Base-by-base conservation (phyloP, 306 rosid genomes). In the Delonix regia region DNA sequence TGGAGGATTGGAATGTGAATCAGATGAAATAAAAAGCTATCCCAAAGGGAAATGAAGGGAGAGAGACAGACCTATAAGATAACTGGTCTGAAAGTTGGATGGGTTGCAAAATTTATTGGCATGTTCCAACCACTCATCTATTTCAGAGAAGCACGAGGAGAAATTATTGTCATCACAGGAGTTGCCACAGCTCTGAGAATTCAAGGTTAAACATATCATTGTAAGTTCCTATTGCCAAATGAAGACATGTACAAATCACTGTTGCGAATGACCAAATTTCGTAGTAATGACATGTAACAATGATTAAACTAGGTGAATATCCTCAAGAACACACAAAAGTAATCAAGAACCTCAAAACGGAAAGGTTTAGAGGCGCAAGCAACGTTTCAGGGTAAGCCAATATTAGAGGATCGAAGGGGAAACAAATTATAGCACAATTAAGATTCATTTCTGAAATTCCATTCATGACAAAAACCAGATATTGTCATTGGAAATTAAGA, bases 101-200 rank as follows among this genome's bases (percentile, higher is more conserved):
- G 75, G 7, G 49, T 45, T 78, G 55, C 87, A 75, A 73, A 60
- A 69, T 39, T 41, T 86, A 30, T 74, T 79, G 56, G 84, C 81
- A 41, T 84, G 84, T 76, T 87, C 89, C 77, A 86, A 56, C 83
- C 87, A 78, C 61, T 87, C 90, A 75, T 88, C 81, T 68, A 79
- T 75, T 34, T 85, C 85, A 51, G 74, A 71, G 55, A 78, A 64
- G 74, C 90, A 67, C 61, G 24, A 44, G 18, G 78, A 65, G n/a
- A 21, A 27, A 68, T 78, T 66, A 56, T 24, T 72, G 18, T 75
- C 78, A 53, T 18, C 21, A 51, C 38, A 25, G 25, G 51, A 21
- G 30, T 21, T 55, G 61, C 81, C 75, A 53, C 59, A 56, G 70
- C 85, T 83, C 91, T 83, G 76, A 60, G 14, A 44, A 52, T 59